Percentiles rank a stretch among this genome's conserved stretches.
Conservation (phyloP, 2,329 filamentous ascomycete genomes). For the Xylariaceae sp. region DNA sequence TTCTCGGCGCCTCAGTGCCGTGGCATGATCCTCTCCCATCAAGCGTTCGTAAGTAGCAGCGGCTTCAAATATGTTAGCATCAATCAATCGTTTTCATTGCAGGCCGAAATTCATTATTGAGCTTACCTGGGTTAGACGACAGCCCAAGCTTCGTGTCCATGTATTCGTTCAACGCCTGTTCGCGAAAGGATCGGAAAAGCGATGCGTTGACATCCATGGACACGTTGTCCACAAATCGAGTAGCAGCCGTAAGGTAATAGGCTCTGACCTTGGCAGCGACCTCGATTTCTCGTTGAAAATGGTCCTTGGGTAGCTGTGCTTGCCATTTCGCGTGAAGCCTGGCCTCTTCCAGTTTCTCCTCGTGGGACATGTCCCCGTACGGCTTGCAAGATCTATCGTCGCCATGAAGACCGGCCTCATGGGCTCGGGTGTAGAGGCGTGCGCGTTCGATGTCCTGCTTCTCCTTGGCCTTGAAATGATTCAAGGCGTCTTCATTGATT, state of each 20-base stretch:
- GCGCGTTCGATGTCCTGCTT: slow-evolving; percentile 34
- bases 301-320: slow-evolving; percentile 47
- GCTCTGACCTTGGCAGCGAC: slow-evolving; percentile 56
- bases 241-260: slow-evolving; percentile 61
- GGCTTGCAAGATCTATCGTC: slow-evolving; percentile 27
- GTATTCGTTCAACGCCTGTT: slow-evolving; percentile 12
- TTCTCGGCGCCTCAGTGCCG: slow-evolving; percentile 33
- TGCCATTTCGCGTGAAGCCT: slow-evolving; percentile 36
- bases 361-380: slow-evolving; percentile 35
- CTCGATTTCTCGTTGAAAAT: slow-evolving; percentile 51
- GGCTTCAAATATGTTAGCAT: slow-evolving; percentile 9
- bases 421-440: slow-evolving; percentile 43
- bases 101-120: neutral
- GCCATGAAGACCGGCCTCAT: slow-evolving; percentile 27
- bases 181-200: slow-evolving; percentile 15
- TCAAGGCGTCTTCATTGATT: slow-evolving; percentile 38
- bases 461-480: slow-evolving; percentile 10
- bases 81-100: neutral
- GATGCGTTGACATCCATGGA: slow-evolving; percentile 15
- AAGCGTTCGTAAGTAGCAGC: slow-evolving; percentile 33
- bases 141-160: slow-evolving; percentile 19
- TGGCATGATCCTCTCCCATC: slow-evolving; percentile 41
- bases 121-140: slow-evolving; percentile 14
- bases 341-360: slow-evolving; percentile 41
- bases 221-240: slow-evolving; percentile 53